These are phyloP conservation scores for Wickerhamomyces chambardii DNA, from an alignment of 805 yeast genomes.

Conservation along the genomic window DNA sequence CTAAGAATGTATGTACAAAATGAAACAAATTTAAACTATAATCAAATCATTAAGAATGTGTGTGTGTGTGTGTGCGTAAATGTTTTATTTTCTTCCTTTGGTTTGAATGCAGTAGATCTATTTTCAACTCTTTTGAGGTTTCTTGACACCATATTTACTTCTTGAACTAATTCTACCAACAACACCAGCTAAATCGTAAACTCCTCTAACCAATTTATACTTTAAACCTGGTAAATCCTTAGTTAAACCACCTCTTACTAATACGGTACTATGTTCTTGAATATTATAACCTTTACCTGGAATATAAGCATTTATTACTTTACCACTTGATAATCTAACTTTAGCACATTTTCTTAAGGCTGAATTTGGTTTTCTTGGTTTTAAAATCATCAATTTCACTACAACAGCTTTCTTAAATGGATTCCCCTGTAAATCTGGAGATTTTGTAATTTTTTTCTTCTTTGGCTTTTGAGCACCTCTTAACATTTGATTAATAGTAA, in stretches of 20 bases:
- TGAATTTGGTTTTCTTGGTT: constrained; percentile 98
- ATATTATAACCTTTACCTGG: constrained; percentile 99
- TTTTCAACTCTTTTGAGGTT: constrained; percentile 47
- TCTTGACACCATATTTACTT: constrained; percentile 90
- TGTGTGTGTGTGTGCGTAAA: no score
- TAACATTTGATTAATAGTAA: constrained; percentile 72
- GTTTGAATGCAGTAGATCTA: no score
- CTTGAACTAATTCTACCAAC: constrained; percentile 87
- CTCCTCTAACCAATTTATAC: constrained; percentile 90
- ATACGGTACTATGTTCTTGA: constrained; percentile 95
- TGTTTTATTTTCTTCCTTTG: no score
- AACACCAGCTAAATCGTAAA: constrained; percentile 88
- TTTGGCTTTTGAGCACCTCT: constrained; percentile 54
- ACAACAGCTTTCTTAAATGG: constrained; percentile 95
- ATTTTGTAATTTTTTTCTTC: constrained; percentile 36
- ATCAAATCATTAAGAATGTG: no score
- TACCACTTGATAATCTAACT: constrained; percentile 87
- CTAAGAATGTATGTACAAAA: no score
- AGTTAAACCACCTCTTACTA: constrained; percentile 96
- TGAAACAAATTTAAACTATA: no score
- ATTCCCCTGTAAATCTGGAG: constrained; percentile 77
- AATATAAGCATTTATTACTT: constrained; percentile 82
- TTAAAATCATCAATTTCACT: constrained; percentile 84
- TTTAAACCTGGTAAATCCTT: constrained; percentile 98
- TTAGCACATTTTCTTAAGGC: constrained; percentile 97